Evolutionary conservation across 139 green algal genomes (phyloP), one percentile per base, ranked within the genome.

Genomic region (Chlamydomonas schloesseri): DNA sequence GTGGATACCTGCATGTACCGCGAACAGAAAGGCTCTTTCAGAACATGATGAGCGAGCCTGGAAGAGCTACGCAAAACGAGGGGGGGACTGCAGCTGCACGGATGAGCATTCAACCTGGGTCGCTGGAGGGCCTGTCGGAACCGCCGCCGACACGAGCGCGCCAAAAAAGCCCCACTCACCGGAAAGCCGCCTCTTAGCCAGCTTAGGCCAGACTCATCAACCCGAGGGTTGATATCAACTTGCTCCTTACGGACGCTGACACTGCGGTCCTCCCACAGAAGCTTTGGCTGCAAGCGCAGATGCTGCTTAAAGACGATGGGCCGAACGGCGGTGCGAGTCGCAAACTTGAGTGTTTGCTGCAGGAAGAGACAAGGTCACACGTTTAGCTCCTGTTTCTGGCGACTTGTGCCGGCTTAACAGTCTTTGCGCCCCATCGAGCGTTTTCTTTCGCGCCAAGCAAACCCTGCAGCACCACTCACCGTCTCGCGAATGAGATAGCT

Each of bases 401-500:
- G 60, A 26, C 17, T 33, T 21, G 24, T 46, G 31, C 31, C 53
- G 26, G 20, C 21, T 53, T 17, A 50, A 2, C 10, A 14, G 13
- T 29, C 9, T 78, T 9, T 15, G 15, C 36, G 77, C 58, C 18
- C 55, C 26, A 14, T 67, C 15, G 18, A 83, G 58, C 29, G 36
- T 15, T 46, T 83, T 1, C 76, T 3, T 36, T n/a, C 20, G n/a
- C 24, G 36, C 78, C 42, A 50, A 50, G 83, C 37, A 57, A 14
- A 26, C 33, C 72, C 60, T 70, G 31, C 3, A 73, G 55, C 33
- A 14, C 62, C 42, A 53, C 91, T 84, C 72, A 95, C 93, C 53
- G 91, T 95, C 78, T 95, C 94, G 33, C 89, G 81, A 31, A 87
- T 79, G 18, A 94, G 53, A 46, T 94, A 96, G 67, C 70, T 37